These are phyloP conservation scores for Botrytis fragariae DNA, from an alignment of 2,329 filamentous ascomycete species.

Conservation along the genomic window DNA sequence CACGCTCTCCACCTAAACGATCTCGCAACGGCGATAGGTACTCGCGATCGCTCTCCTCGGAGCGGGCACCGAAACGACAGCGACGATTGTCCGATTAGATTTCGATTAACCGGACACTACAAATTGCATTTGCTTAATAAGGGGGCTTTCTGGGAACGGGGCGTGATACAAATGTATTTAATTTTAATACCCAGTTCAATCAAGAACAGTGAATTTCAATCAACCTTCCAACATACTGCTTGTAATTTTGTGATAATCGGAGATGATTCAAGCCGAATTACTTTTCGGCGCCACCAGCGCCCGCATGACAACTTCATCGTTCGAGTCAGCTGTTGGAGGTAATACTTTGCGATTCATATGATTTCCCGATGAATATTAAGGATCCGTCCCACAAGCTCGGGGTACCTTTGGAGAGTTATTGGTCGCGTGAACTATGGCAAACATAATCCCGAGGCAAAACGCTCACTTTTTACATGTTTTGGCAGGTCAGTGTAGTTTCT, in stretches of 20 bases:
- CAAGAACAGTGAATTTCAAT: neutral
- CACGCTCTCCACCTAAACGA: conserved; percentile 27
- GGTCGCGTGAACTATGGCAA: neutral
- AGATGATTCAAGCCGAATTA: neutral
- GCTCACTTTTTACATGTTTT: neutral
- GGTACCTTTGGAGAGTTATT: neutral
- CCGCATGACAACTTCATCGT: conserved; percentile 4
- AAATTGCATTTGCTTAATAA: neutral
- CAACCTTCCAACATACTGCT: neutral
- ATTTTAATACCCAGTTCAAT: neutral
- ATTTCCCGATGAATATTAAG: neutral
- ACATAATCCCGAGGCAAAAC: neutral
- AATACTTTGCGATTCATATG: neutral
- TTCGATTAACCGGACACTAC: neutral
- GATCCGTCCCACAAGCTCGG: neutral
- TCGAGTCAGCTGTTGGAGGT: conserved; percentile 3
- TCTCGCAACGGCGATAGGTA: neutral
- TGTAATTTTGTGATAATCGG: conserved; percentile 1
- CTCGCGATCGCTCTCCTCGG: neutral
- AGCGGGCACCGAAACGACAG: neutral
- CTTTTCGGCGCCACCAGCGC: neutral
- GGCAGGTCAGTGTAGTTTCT: neutral
- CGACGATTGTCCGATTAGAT: neutral
- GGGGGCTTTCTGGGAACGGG: neutral
- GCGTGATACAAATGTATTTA: neutral